Evolutionary conservation across 2,329 filamentous ascomycete species (phyloP).

Genomic region (Apiospora hydei): DNA sequence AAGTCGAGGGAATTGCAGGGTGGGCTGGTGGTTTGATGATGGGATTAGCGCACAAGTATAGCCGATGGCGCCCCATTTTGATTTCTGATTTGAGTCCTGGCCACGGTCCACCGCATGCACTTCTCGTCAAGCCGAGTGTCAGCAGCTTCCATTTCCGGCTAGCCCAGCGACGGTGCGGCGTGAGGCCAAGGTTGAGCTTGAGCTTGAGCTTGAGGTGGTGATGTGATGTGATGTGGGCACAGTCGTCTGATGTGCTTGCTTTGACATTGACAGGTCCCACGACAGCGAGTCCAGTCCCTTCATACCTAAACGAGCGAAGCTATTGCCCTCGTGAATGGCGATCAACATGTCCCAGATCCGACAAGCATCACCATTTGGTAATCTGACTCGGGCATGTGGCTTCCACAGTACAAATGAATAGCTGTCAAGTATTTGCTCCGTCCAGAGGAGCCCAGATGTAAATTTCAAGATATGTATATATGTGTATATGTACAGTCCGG

Average conservation of each 20-base stretch:
- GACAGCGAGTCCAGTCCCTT: background rate
- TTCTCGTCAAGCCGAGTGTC: background rate
- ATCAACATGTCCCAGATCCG: background rate
- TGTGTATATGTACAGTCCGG: background rate
- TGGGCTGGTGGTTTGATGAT: background rate
- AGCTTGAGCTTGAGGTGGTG: background rate
- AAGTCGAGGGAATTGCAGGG: background rate
- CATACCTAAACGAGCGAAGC: too few relatives aligned
- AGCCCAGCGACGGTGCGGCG: background rate
- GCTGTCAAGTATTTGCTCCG: background rate
- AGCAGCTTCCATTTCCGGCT: conserved; percentile 14
- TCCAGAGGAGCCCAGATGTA: background rate
- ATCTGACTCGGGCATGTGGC: background rate
- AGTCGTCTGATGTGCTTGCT: conserved; percentile 1
- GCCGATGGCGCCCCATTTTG: too few relatives aligned
- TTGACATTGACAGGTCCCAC: background rate
- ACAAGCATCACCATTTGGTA: background rate
- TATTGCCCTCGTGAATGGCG: too few relatives aligned
- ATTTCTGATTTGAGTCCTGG: background rate
- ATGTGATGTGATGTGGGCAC: background rate
- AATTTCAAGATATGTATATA: background rate
- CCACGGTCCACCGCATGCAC: background rate
- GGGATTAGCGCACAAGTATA: background rate
- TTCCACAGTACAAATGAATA: background rate
- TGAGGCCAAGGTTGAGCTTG: background rate